A percentile compares a stretch with the other conserved stretches of the same genome.
phyloP scores from a whole-genome alignment of 441 rosid species.

The Adansonia grandidieri region DNA sequence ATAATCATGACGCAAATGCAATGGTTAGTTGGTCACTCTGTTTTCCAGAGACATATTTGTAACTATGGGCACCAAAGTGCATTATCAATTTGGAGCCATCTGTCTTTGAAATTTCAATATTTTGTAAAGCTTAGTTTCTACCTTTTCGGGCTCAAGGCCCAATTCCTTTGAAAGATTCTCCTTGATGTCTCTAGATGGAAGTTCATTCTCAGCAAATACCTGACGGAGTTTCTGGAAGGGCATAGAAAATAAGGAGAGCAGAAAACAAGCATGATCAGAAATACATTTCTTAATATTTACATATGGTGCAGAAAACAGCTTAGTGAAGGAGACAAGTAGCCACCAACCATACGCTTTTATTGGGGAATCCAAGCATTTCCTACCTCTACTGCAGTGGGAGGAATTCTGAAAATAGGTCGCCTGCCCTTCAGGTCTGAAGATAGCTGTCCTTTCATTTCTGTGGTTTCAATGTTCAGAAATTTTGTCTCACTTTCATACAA shows the following conservation, averaged over 20 bases:
- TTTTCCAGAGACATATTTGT: not conserved
- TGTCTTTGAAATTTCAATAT: not conserved
- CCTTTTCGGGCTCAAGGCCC: conserved; percentile 87
- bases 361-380: conserved; percentile 16
- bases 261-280: conserved; percentile 20
- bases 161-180: conserved; percentile 81
- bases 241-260: conserved; percentile 33
- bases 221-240: conserved; percentile 82
- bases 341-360: conserved; percentile 18
- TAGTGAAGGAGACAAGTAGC: conserved; percentile 23
- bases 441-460: conserved; percentile 42
- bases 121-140: conserved; percentile 34
- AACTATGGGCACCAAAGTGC: conserved; percentile 7
- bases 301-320: conserved; percentile 17
- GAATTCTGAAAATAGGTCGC: conserved; percentile 72
- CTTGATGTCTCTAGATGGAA: conserved; percentile 78
- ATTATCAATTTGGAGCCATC: not conserved
- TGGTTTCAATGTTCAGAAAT: conserved; percentile 34
- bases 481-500: conserved; percentile 61
- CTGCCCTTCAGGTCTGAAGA: conserved; percentile 49
- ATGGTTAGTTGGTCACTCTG: not conserved
- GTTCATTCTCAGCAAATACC: conserved; percentile 91
- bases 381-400: conserved; percentile 85
- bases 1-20: conserved; percentile 3
- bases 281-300: not conserved